Evolutionary conservation across 2,329 filamentous ascomycete genomes (phyloP).

Genomic region (Alternaria triticimaculans): DNA sequence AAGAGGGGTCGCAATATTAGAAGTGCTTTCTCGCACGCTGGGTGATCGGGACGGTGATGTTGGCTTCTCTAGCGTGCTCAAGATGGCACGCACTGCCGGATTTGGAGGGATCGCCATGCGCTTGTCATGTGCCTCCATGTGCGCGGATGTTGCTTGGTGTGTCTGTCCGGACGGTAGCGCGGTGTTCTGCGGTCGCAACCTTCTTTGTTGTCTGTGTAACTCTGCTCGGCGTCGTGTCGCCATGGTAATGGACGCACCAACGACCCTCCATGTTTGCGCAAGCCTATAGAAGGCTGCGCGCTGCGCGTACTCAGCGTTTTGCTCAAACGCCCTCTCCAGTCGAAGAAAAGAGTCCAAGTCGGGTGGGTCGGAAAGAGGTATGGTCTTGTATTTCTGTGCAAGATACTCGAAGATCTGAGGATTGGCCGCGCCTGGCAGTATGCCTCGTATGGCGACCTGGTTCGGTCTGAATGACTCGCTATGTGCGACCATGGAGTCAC

Average conservation of each 20-base stretch:
- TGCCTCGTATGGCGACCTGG: constrained; percentile 59
- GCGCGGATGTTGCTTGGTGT: constrained; percentile 20
- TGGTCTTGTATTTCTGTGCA: constrained; percentile 54
- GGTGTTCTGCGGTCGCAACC: constrained; percentile 28
- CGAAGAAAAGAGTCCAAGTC: constrained; percentile 46
- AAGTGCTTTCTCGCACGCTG: constrained; percentile 55
- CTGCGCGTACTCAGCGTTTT: constrained; percentile 62
- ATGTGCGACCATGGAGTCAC: constrained; percentile 56
- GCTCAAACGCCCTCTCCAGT: constrained; percentile 54
- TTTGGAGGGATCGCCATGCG: constrained; percentile 27
- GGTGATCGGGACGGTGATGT: constrained; percentile 37
- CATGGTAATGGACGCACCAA: constrained; percentile 58
- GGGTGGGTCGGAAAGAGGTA: constrained; percentile 48
- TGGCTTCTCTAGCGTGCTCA: constrained; percentile 42
- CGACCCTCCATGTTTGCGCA: constrained; percentile 66
- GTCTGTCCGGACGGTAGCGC: constrained; percentile 14
- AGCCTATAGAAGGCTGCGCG: constrained; percentile 58
- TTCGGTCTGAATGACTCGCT: constrained; percentile 49
- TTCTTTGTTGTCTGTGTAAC: constrained; percentile 36
- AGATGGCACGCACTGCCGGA: constrained; percentile 43
- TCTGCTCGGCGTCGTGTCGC: constrained; percentile 54
- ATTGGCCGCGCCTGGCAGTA: constrained; percentile 53
- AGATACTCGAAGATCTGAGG: constrained; percentile 51
- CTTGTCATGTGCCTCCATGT: constrained; percentile 30
- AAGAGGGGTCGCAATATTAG: constrained; percentile 63